phyloP scores from a whole-genome alignment of 352 stramenopile species.

The Phytophthora capsici region DNA sequence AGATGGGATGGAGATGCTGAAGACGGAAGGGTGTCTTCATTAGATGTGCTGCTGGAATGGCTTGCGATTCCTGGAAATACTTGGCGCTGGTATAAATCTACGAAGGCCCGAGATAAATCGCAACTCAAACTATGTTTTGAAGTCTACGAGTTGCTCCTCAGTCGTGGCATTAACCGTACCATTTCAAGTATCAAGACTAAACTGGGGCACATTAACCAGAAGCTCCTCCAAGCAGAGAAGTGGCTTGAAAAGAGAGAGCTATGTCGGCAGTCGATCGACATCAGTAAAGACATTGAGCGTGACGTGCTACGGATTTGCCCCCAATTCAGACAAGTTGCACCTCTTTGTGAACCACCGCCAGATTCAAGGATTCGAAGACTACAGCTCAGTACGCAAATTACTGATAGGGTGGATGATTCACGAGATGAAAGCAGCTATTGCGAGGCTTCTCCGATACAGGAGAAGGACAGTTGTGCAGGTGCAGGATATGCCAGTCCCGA shows the following conservation, averaged over 20 bases:
- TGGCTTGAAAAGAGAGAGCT: constrained; percentile 3
- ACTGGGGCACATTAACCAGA: constrained; percentile 1
- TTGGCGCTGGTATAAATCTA: constrained; percentile 1
- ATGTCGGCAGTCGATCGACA: background rate
- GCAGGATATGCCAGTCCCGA: background rate
- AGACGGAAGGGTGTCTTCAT: background rate
- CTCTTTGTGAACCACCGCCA: background rate
- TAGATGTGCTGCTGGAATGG: constrained; percentile 25
- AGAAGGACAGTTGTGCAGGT: background rate
- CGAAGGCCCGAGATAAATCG: background rate
- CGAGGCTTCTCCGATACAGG: background rate
- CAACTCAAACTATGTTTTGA: constrained; percentile 7
- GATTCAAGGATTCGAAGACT: background rate
- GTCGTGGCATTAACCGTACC: constrained; percentile 12
- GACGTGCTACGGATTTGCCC: constrained; percentile 18
- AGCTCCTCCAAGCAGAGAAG: constrained; percentile 7
- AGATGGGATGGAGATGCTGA: constrained; percentile 1
- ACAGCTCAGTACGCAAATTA: background rate
- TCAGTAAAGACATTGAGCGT: background rate
- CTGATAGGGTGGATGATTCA: background rate
- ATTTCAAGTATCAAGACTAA: background rate
- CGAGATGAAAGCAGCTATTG: background rate
- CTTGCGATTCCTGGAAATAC: constrained; percentile 14
- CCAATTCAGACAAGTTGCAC: constrained; percentile 6
- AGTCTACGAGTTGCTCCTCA: constrained; percentile 12